phyloP scores from a whole-genome alignment of 306 rosid species.

The Abrus pulchellus region DNA sequence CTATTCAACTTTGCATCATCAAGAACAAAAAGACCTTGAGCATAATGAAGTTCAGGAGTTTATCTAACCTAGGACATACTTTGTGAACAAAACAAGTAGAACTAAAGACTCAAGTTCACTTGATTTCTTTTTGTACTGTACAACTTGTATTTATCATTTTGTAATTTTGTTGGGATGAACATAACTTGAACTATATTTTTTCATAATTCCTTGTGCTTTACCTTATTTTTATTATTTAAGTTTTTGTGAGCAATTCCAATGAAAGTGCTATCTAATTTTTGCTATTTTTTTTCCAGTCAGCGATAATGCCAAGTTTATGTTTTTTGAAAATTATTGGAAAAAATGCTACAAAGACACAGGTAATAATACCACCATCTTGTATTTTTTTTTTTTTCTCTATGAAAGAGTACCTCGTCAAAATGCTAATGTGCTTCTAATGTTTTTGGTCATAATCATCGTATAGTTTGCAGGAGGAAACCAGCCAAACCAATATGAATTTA shows the following conservation, averaged over 20 bases:
- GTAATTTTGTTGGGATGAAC: background rate
- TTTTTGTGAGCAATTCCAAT: constrained; percentile 30
- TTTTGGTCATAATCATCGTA: background rate
- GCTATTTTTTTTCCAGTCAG: constrained; percentile 61
- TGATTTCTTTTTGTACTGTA: background rate
- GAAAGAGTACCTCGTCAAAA: background rate
- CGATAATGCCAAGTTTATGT: constrained; percentile 73
- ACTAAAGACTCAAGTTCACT: background rate
- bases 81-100: too few species aligned
- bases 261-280: constrained; percentile 26
- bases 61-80: too few species aligned
- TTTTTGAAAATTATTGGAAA: constrained; percentile 76
- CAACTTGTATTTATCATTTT: constrained; percentile 11
- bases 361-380: constrained; percentile 33
- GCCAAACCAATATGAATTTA: background rate
- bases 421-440: background rate
- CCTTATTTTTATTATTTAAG: constrained; percentile 6
- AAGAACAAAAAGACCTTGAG: too few species aligned
- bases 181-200: background rate
- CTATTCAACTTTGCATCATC: too few species aligned
- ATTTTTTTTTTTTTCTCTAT: background rate
- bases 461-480: background rate
- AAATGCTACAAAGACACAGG: constrained; percentile 73
- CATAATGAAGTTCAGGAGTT: too few species aligned
- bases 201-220: background rate